Percentiles rank a stretch among this genome's conserved stretches.
These are phyloP conservation scores for Pyrenopolyporus hunteri DNA, from an alignment of 495 filamentous ascomycete species.

Conservation along the genomic window DNA sequence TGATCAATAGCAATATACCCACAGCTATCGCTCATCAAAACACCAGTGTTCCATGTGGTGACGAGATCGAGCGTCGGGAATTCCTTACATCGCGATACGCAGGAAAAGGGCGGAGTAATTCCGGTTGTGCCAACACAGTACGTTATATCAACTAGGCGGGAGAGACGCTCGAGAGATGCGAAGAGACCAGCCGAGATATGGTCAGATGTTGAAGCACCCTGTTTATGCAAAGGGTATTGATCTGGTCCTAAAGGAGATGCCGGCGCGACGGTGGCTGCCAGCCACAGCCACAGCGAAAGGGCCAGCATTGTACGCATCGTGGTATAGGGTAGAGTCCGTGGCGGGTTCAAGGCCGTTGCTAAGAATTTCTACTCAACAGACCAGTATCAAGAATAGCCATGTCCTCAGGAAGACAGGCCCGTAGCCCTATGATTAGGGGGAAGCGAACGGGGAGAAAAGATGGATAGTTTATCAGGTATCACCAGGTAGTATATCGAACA, in stretches of 20 bases:
- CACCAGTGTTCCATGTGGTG: slow-evolving; percentile 87
- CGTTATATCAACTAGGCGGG: slow-evolving; percentile 88
- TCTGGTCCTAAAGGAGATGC: slow-evolving; percentile 16
- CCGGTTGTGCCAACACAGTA: slow-evolving; percentile 91
- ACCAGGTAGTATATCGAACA: slow-evolving; percentile 22
- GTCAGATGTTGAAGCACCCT: slow-evolving; percentile 21
- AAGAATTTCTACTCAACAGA: background rate
- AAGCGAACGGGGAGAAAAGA: background rate
- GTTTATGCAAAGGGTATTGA: slow-evolving; percentile 25
- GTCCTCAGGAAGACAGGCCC: slow-evolving; percentile 16
- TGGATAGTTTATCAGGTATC: no score
- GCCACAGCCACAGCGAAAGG: slow-evolving; percentile 13
- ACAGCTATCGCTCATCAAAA: slow-evolving; percentile 86
- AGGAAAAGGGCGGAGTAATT: slow-evolving; percentile 79
- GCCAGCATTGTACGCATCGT: slow-evolving; percentile 15
- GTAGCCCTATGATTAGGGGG: slow-evolving; percentile 3
- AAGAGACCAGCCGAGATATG: slow-evolving; percentile 72
- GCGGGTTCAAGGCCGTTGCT: slow-evolving; percentile 2
- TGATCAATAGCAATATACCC: slow-evolving; percentile 92
- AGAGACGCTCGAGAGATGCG: slow-evolving; percentile 79
- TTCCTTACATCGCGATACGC: slow-evolving; percentile 80
- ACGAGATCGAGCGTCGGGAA: slow-evolving; percentile 81
- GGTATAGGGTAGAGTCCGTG: background rate
- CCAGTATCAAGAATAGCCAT: slow-evolving; percentile 21
- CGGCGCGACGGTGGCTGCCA: slow-evolving; percentile 9